phyloP scores from a whole-genome alignment of 2,329 filamentous ascomycete genomes.

The Neurospora sp. region DNA sequence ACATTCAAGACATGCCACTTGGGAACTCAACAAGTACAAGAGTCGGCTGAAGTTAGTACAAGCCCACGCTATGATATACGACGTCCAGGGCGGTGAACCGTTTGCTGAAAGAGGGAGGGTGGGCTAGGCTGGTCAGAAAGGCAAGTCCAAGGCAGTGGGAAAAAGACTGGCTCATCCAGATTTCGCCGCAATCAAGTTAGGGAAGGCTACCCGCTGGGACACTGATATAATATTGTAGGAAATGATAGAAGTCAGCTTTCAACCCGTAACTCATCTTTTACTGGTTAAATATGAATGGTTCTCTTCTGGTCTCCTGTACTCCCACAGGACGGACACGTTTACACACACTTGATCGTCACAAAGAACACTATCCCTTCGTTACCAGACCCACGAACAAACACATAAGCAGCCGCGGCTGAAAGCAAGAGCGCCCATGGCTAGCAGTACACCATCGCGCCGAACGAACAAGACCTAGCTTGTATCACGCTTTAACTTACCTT shows the following conservation, averaged over 20 bases:
- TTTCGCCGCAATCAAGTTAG: neutral
- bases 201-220: neutral
- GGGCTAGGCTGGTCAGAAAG: neutral
- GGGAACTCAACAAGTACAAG: neutral
- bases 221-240: neutral
- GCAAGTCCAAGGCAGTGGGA: neutral
- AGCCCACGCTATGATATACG: neutral
- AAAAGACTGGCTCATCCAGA: neutral
- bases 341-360: neutral
- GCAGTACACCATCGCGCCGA: neutral
- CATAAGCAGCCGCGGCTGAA: neutral
- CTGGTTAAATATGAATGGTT: neutral
- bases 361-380: neutral
- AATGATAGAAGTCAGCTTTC: neutral
- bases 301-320: neutral
- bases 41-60: neutral
- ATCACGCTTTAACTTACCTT: conserved; percentile 10
- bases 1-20: neutral
- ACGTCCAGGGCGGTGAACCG: neutral
- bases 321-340: neutral
- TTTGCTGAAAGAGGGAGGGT: neutral
- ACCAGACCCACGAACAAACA: neutral
- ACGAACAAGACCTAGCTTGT: neutral
- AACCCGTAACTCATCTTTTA: neutral
- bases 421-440: neutral